phyloP scores from a whole-genome alignment of 768 basidiomycete species.

The Clathrus columnatus region DNA sequence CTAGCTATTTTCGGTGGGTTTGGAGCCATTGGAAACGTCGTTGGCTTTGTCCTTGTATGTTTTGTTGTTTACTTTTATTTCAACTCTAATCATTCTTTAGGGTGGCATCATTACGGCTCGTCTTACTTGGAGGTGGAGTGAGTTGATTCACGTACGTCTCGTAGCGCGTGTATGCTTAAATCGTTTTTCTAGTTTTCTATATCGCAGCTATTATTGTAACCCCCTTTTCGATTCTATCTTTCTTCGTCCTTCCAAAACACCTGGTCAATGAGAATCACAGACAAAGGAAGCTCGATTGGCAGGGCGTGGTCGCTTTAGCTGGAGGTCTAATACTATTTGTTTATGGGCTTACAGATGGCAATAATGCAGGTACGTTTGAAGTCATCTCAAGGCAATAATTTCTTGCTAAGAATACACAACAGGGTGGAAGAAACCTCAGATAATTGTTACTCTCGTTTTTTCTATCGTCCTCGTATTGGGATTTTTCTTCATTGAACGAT shows the following conservation, averaged over 20 bases:
- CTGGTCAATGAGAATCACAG: background rate
- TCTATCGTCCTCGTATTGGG: constrained; percentile 29
- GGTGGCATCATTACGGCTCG: constrained; percentile 7
- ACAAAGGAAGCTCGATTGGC: background rate
- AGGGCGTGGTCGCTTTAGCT: background rate
- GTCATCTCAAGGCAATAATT: background rate
- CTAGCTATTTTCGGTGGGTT: constrained; percentile 39
- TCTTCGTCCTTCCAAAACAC: constrained; percentile 27
- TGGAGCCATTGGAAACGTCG: constrained; percentile 37
- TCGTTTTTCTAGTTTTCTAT: constrained; percentile 33
- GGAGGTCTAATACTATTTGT: constrained; percentile 27
- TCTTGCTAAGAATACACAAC: background rate
- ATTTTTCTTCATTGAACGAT: constrained; percentile 34
- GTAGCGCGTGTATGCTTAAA: too few relatives aligned
- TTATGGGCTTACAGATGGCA: constrained; percentile 33
- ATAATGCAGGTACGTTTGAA: constrained; percentile 21
- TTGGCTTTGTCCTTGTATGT: background rate
- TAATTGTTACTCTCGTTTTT: constrained; percentile 38
- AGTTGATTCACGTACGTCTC: background rate
- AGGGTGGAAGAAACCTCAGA: constrained; percentile 39
- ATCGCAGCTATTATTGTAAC: constrained; percentile 32
- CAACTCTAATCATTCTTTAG: constrained; percentile 19
- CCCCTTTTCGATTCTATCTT: constrained; percentile 24
- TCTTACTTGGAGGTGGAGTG: constrained; percentile 8
- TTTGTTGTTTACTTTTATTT: background rate